Conservation (phyloP, 768 basidiomycete genomes). For the Suillus plorans region DNA sequence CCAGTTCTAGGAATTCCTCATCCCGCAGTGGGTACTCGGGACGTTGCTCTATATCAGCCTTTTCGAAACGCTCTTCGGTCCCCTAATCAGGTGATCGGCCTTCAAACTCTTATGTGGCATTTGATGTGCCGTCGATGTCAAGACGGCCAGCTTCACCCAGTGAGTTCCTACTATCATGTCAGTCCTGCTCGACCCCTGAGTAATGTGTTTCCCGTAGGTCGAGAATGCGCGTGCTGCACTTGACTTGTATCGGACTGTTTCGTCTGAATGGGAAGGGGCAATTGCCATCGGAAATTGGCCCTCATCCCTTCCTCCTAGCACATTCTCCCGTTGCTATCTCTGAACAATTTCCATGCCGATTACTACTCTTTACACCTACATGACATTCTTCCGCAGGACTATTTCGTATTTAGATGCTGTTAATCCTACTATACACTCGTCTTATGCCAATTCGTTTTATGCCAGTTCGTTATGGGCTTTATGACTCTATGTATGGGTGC, state of each 20-base stretch:
- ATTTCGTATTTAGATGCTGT: slow-evolving; percentile 5
- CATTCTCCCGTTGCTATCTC: slow-evolving; percentile 78
- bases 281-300: slow-evolving; percentile 70
- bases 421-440: slow-evolving; percentile 5
- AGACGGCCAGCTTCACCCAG: slow-evolving; percentile 70
- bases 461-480: neutral
- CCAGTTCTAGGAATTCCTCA: slow-evolving; percentile 80
- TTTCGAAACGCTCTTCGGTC: slow-evolving; percentile 71
- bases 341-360: slow-evolving; percentile 26
- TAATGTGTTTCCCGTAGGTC: slow-evolving; percentile 41
- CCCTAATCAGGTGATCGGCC: slow-evolving; percentile 66
- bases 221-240: slow-evolving; percentile 71
- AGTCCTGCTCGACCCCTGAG: slow-evolving; percentile 13
- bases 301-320: slow-evolving; percentile 70
- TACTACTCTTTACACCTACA: slow-evolving; percentile 5
- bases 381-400: slow-evolving; percentile 1
- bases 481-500: slow-evolving; percentile 4
- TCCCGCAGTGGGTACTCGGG: slow-evolving; percentile 73
- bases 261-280: slow-evolving; percentile 64
- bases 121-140: slow-evolving; percentile 79
- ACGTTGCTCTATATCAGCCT: slow-evolving; percentile 79
- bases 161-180: slow-evolving; percentile 37
- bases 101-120: slow-evolving; percentile 80
- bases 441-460: slow-evolving; percentile 1
- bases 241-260: slow-evolving; percentile 55